phyloP scores from a whole-genome alignment of 208 protist species.

The Leishmania guyanensis region DNA sequence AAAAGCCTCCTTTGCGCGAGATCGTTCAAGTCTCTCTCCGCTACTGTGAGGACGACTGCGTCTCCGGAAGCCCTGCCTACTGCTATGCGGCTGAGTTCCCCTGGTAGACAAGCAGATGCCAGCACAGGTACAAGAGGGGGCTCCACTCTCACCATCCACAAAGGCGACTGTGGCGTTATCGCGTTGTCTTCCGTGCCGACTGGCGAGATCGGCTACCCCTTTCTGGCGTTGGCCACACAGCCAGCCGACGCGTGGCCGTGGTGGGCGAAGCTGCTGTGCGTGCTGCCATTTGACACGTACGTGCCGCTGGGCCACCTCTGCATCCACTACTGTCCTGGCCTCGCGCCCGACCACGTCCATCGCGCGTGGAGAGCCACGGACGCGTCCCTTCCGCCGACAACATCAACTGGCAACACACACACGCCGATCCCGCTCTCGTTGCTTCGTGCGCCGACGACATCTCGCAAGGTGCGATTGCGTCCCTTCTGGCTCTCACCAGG shows the following conservation, averaged over 20 bases:
- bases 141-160: background rate
- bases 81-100: background rate
- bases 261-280: constrained; percentile 29
- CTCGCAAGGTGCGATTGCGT: constrained; percentile 47
- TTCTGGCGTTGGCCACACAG: constrained; percentile 20
- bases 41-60: background rate
- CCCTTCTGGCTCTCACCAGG: constrained; percentile 76
- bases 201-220: constrained; percentile 30
- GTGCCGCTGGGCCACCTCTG: constrained; percentile 8
- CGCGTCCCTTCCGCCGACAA: background rate
- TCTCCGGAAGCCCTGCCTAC: background rate
- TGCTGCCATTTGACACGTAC: constrained; percentile 27
- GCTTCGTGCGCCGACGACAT: constrained; percentile 15
- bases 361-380: constrained; percentile 13
- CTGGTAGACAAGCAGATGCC: background rate
- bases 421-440: constrained; percentile 24
- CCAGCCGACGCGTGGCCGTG: constrained; percentile 28
- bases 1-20: constrained; percentile 9
- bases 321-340: background rate
- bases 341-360: background rate
- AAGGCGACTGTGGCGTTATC: background rate
- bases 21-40: background rate
- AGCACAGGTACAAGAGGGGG: background rate
- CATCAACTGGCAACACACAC: background rate
- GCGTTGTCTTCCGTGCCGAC: constrained; percentile 9